Evolutionary conservation across 2,329 filamentous ascomycete genomes (phyloP).

Genomic region (Lachnum nothofagi): DNA sequence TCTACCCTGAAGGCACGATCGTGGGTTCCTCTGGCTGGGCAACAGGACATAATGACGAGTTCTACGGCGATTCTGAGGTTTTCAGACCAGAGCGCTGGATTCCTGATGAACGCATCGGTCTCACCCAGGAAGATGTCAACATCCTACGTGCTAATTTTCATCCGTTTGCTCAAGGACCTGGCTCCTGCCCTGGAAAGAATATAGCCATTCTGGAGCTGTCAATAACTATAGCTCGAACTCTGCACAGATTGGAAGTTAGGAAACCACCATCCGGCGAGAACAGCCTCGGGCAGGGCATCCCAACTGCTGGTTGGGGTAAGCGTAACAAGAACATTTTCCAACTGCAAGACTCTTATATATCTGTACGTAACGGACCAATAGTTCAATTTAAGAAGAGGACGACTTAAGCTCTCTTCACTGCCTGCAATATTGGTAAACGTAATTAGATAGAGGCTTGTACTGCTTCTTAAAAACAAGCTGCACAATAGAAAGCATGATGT

Average conservation of each 20-base stretch:
- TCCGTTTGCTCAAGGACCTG: conserved; percentile 13
- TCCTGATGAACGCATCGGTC: conserved; percentile 5
- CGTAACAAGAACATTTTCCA: not conserved
- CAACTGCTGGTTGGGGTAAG: not conserved
- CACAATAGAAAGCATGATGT: too few species aligned
- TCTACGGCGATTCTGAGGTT: conserved; percentile 36
- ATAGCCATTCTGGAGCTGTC: conserved; percentile 13
- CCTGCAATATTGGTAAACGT: too few species aligned
- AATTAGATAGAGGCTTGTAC: too few species aligned
- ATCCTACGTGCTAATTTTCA: conserved; percentile 2
- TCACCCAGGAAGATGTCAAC: conserved; percentile 13
- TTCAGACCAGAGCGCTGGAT: conserved; percentile 20
- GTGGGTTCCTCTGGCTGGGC: conserved; percentile 37
- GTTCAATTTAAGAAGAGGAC: not conserved
- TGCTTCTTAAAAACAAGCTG: too few species aligned
- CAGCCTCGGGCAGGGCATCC: not conserved
- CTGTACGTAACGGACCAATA: not conserved
- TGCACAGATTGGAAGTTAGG: conserved; percentile 11
- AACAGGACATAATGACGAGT: conserved; percentile 21
- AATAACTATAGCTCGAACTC: conserved; percentile 1
- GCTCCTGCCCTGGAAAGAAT: conserved; percentile 14
- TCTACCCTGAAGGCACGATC: conserved; percentile 28
- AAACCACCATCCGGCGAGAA: not conserved
- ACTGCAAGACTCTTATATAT: not conserved
- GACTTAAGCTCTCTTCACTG: too few species aligned